Base-by-base conservation (phyloP, 352 stramenopile genomes). In the Globisporangium spinosum region DNA sequence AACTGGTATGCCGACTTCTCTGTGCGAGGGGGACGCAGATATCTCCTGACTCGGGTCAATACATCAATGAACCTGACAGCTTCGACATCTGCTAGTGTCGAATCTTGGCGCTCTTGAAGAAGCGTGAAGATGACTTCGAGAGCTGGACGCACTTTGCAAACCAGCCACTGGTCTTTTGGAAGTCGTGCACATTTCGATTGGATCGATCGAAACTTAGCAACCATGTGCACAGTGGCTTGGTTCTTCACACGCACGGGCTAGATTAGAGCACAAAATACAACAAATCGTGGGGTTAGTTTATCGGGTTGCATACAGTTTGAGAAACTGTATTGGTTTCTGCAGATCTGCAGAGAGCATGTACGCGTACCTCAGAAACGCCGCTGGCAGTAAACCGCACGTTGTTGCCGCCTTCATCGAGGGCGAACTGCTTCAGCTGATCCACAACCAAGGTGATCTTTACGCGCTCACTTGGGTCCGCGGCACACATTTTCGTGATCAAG, bases 401-500 rank as follows among this genome's bases (percentile, higher is more conserved):
- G 40, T 57, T 17, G 20, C 1, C 29, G 8, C 8, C 8, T 17
- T 45, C 4, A 20, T 40, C n/a, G 8, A 40, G 10, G 9, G 38
- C 22, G 17, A 64, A 64, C 38, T 64, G n/a, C 34, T 51, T 49
- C 15, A 71, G 67, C 22, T 35, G 49, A 15, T 54, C 53, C 53
- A 72, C 62, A 10, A 73, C 66, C 13, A 27, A 64, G 13, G 8
- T 58, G 51, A 72, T 72, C n/a, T 56, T 51, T 2, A 70, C 20
- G 9, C 67, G 65, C 27, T 64, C 53, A 22, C 8, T 62, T 17
- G 67, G 57, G 15, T 66, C 29, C 29, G 35, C 32, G 2, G 1
- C 35, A 22, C 67, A 76, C 70, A 76, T 73, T 34, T 57, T 54
- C 8, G 58, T 22, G 12, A 76, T 67, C 20, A 73, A 20, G n/a